Conservation (phyloP, 1,284 basidiomycete species). For the Retiboletus flavoniger region DNA sequence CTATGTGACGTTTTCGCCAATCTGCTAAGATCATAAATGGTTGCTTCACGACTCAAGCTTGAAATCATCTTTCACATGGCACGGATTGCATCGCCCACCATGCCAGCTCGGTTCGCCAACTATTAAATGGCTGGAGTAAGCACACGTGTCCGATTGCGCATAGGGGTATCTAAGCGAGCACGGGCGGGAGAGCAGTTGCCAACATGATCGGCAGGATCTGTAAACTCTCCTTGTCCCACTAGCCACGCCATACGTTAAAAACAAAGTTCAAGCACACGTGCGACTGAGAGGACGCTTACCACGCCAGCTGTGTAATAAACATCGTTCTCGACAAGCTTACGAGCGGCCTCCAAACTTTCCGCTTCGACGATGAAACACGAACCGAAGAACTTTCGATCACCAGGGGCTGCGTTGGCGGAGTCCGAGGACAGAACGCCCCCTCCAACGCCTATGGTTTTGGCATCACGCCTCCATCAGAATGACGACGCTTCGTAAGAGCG, state of each 20-base stretch:
- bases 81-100: neutral
- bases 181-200: constrained; percentile 10
- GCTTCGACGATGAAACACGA: constrained; percentile 51
- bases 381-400: constrained; percentile 45
- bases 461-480: constrained; percentile 12
- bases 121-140: neutral
- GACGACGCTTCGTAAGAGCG: neutral
- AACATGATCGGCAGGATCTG: constrained; percentile 40
- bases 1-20: neutral
- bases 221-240: constrained; percentile 44
- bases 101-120: neutral
- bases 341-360: constrained; percentile 46
- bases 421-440: constrained; percentile 46
- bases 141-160: neutral
- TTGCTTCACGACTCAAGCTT: constrained; percentile 3
- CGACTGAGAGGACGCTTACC: constrained; percentile 38
- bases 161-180: neutral
- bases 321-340: constrained; percentile 48
- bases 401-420: constrained; percentile 33
- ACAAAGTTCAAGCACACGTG: neutral
- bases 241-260: neutral
- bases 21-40: neutral
- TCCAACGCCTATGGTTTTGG: constrained; percentile 39
- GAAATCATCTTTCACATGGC: neutral
- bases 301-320: constrained; percentile 55